Percentiles rank a stretch among this genome's conserved stretches.
Evolutionary conservation across 2,329 filamentous ascomycete genomes (phyloP).

Genomic region (Ascocoryne sarcoides): DNA sequence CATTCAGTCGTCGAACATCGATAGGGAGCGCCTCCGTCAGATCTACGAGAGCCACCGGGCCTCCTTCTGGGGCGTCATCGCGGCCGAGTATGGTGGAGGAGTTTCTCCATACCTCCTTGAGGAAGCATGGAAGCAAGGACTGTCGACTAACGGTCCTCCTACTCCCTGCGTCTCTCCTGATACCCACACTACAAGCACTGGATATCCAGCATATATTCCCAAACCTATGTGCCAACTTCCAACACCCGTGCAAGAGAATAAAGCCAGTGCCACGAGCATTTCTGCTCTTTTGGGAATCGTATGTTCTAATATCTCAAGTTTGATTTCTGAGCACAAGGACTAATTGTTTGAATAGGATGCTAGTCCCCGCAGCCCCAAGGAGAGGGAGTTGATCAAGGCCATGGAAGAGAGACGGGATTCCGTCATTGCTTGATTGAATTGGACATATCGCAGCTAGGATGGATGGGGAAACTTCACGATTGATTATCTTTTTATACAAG

Average conservation of each 20-base stretch:
- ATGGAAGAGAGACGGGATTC: constrained; percentile 39
- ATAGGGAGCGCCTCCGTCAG: constrained; percentile 56
- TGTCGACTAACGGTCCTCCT: constrained; percentile 28
- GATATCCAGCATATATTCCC: constrained; percentile 23
- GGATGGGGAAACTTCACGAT: neutral
- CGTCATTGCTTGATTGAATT: neutral
- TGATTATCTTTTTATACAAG: neutral
- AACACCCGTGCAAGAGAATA: constrained; percentile 36
- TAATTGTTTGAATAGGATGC: constrained; percentile 33
- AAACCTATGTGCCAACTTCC: constrained; percentile 44
- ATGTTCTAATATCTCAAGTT: constrained; percentile 6
- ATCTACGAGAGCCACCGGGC: constrained; percentile 63
- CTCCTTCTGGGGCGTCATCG: constrained; percentile 65
- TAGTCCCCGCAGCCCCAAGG: constrained; percentile 46
- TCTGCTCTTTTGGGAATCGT: constrained; percentile 51
- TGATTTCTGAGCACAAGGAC: neutral
- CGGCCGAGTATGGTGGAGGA: constrained; percentile 60
- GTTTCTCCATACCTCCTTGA: constrained; percentile 56
- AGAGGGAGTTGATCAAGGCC: constrained; percentile 48
- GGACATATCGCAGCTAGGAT: neutral
- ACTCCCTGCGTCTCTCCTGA: constrained; percentile 29
- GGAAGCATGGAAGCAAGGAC: constrained; percentile 50
- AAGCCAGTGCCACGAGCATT: constrained; percentile 41
- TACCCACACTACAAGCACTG: constrained; percentile 12
- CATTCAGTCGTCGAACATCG: constrained; percentile 32